Conservation (phyloP, 352 stramenopile genomes). For the Pythium rishiriense region DNA sequence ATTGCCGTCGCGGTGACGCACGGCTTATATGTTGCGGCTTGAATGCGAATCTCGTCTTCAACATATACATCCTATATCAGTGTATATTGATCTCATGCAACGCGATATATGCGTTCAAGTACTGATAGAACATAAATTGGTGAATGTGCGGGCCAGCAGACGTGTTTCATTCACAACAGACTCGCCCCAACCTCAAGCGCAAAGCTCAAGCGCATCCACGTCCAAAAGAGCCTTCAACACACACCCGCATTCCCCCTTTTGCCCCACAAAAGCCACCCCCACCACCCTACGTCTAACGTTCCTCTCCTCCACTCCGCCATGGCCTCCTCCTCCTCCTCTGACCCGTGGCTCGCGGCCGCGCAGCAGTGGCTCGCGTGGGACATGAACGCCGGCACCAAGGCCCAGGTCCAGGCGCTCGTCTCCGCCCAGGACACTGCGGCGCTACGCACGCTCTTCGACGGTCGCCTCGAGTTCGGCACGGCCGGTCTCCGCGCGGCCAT, state of each 20-base stretch:
- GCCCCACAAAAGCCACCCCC: not conserved
- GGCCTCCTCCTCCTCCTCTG: not conserved
- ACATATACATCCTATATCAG: conserved; percentile 30
- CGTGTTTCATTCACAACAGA: not conserved
- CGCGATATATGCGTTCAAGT: conserved; percentile 16
- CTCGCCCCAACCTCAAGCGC: not conserved
- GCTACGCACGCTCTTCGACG: conserved; percentile 74
- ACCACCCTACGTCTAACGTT: too few species aligned
- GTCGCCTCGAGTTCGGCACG: conserved; percentile 91
- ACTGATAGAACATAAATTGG: conserved; percentile 6
- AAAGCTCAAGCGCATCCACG: conserved; percentile 24
- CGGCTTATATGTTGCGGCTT: conserved; percentile 21
- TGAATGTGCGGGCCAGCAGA: conserved; percentile 4
- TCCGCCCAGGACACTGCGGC: conserved; percentile 44
- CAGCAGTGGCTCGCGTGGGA: conserved; percentile 88
- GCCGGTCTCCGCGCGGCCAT: conserved; percentile 89
- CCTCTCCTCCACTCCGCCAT: not conserved
- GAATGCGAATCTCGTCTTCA: conserved; percentile 22
- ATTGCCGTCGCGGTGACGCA: not conserved
- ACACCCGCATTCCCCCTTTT: not conserved
- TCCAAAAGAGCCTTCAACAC: not conserved
- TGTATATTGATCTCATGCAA: not conserved
- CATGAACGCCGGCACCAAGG: conserved; percentile 77
- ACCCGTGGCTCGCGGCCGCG: conserved; percentile 50
- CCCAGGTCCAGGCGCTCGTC: conserved; percentile 66